Evolutionary conservation across 257 asterid species (phyloP).

Genomic region (Gardenia jasminoides): DNA sequence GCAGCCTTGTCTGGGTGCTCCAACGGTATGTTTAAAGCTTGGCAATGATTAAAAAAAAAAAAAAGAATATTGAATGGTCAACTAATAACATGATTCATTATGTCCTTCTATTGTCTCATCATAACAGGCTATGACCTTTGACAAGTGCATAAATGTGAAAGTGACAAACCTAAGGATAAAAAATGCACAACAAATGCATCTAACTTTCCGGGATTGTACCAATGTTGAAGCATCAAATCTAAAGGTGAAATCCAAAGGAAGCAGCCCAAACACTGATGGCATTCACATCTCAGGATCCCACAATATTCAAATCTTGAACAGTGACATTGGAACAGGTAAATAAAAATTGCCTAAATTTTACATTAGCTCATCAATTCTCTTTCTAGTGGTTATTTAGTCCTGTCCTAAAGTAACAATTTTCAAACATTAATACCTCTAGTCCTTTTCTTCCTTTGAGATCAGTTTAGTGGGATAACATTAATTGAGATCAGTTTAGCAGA

Average conservation of each 20-base stretch:
- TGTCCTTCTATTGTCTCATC: not conserved
- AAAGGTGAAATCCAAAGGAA: conserved; percentile 23
- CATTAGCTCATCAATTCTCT: not conserved
- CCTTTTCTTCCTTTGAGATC: not conserved
- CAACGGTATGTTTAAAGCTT: conserved; percentile 26
- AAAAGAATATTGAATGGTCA: too few relatives aligned
- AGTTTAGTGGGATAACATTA: not conserved
- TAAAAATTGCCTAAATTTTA: too few relatives aligned
- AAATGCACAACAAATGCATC: conserved; percentile 76
- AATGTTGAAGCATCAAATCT: conserved; percentile 32
- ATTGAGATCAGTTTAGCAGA: not conserved
- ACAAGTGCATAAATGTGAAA: conserved; percentile 55
- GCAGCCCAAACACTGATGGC: conserved; percentile 49
- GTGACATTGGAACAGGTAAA: conserved; percentile 33
- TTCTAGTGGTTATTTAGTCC: not conserved
- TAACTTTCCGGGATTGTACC: conserved; percentile 15
- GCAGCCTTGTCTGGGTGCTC: conserved; percentile 38
- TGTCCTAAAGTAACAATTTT: too few relatives aligned
- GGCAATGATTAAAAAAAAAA: not conserved
- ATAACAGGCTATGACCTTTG: conserved; percentile 66
- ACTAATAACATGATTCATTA: too few relatives aligned
- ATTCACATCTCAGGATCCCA: conserved; percentile 35
- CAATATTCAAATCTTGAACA: conserved; percentile 25
- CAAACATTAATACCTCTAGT: too few relatives aligned
- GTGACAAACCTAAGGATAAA: conserved; percentile 41